These are phyloP conservation scores for Xylaria sp. DNA, from an alignment of 2,329 filamentous ascomycete species.

Conservation along the genomic window DNA sequence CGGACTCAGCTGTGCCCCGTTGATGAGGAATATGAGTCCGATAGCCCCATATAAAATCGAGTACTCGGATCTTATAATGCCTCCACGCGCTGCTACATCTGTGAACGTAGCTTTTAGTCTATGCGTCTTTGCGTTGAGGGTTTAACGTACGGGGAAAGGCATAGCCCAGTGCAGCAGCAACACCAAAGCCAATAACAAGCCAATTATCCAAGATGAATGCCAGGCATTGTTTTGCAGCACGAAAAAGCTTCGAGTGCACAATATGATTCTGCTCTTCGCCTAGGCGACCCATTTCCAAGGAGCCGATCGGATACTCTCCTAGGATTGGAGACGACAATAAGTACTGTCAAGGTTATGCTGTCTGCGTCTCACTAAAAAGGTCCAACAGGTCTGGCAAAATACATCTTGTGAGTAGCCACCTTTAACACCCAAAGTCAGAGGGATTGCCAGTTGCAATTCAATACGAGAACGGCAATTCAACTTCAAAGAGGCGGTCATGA, in stretches of 20 bases:
- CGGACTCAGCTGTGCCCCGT: slow-evolving; percentile 73
- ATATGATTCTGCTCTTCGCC: neutral
- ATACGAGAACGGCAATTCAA: neutral
- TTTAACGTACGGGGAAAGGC: slow-evolving; percentile 56
- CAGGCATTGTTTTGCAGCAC: slow-evolving; percentile 32
- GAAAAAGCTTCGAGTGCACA: slow-evolving; percentile 18
- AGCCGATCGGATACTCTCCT: neutral
- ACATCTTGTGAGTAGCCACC: neutral
- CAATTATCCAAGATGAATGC: slow-evolving; percentile 46
- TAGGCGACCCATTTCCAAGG: neutral
- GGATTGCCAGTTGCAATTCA: neutral
- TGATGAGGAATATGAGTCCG: slow-evolving; percentile 75
- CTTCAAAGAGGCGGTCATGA: neutral
- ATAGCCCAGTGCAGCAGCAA: slow-evolving; percentile 47
- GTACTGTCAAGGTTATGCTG: neutral
- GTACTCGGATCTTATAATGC: slow-evolving; percentile 63
- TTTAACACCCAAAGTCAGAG: neutral
- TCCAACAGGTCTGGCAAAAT: neutral
- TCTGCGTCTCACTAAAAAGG: neutral
- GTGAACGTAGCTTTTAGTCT: slow-evolving; percentile 5
- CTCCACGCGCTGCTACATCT: slow-evolving; percentile 61
- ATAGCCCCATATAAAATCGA: slow-evolving; percentile 75
- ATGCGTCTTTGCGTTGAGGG: neutral
- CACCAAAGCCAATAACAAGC: slow-evolving; percentile 47
- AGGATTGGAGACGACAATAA: neutral